These are phyloP conservation scores for Teunomyces atbi DNA, from an alignment of 805 yeast species.

Conservation along the genomic window DNA sequence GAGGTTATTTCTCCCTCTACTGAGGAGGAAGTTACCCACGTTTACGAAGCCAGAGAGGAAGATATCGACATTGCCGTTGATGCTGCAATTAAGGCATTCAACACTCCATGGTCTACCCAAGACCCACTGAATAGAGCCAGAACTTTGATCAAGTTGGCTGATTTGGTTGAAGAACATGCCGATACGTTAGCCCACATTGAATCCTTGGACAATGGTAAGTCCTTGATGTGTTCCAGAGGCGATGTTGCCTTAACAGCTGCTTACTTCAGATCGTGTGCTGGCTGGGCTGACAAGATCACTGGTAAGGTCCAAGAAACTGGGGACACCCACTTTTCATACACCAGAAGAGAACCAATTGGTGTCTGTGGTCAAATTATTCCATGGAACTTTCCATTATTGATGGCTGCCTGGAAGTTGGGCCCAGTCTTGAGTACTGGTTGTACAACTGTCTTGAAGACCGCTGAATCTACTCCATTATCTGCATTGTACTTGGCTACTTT, in stretches of 20 bases:
- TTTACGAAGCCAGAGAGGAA: constrained; percentile 72
- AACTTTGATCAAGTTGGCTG: constrained; percentile 70
- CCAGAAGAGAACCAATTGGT: constrained; percentile 88
- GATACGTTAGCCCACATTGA: constrained; percentile 79
- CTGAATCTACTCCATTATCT: constrained; percentile 89
- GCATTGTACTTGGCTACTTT: constrained; percentile 73
- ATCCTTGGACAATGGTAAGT: constrained; percentile 87
- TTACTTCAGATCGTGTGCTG: constrained; percentile 82
- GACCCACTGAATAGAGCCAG: constrained; percentile 69
- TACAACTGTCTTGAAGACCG: constrained; percentile 83
- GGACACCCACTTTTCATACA: constrained; percentile 66
- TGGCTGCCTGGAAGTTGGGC: constrained; percentile 94
- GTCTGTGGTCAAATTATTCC: constrained; percentile 96
- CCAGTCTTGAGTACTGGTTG: constrained; percentile 93
- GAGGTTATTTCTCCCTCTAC: constrained; percentile 66
- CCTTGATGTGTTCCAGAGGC: constrained; percentile 64
- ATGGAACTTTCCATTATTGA: constrained; percentile 94
- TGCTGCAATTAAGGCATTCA: constrained; percentile 79
- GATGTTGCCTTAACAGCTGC: constrained; percentile 70
- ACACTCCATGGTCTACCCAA: constrained; percentile 61
- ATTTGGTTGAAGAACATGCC: constrained; percentile 66
- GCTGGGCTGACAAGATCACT: constrained; percentile 84
- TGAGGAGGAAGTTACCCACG: constrained; percentile 65
- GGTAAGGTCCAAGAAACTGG: constrained; percentile 80
- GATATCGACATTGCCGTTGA: constrained; percentile 85